Conservation (phyloP, 805 yeast species). For the Saccharomycopsis sp. region DNA sequence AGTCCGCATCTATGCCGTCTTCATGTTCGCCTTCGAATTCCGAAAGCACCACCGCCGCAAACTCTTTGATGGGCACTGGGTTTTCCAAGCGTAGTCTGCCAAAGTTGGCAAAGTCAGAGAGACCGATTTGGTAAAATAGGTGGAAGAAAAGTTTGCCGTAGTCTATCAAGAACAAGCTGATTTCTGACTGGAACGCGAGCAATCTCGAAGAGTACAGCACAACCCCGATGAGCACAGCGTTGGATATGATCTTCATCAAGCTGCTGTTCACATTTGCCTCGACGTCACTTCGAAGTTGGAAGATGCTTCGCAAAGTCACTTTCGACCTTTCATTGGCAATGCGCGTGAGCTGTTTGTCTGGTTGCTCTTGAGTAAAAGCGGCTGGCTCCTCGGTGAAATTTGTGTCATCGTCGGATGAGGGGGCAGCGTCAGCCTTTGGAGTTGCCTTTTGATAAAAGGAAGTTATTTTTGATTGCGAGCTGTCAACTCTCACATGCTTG, state of each 20-base stretch:
- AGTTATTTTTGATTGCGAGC: slow-evolving; percentile 48
- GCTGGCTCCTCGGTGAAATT: neutral
- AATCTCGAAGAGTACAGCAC: slow-evolving; percentile 65
- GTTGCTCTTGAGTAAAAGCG: slow-evolving; percentile 13
- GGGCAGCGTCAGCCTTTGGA: neutral
- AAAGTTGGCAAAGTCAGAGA: slow-evolving; percentile 73
- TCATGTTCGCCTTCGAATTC: neutral
- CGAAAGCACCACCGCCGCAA: slow-evolving; percentile 31
- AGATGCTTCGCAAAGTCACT: slow-evolving; percentile 51
- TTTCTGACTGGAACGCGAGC: slow-evolving; percentile 78
- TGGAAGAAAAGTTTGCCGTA: slow-evolving; percentile 62
- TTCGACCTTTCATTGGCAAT: slow-evolving; percentile 28
- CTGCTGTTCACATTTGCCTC: slow-evolving; percentile 38
- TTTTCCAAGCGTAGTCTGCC: slow-evolving; percentile 45
- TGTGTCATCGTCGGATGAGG: neutral
- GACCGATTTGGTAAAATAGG: slow-evolving; percentile 71
- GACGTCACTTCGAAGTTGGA: slow-evolving; percentile 43
- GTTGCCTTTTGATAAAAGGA: slow-evolving; percentile 20
- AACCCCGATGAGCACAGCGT: slow-evolving; percentile 70
- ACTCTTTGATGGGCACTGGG: slow-evolving; percentile 29
- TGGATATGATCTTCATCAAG: slow-evolving; percentile 58
- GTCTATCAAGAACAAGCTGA: slow-evolving; percentile 68
- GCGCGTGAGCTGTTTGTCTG: slow-evolving; percentile 5
- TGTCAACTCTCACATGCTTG: slow-evolving; percentile 63
- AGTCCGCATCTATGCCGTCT: neutral